Conservation (phyloP, 768 basidiomycete species). For the Leccinum sublutescens region DNA sequence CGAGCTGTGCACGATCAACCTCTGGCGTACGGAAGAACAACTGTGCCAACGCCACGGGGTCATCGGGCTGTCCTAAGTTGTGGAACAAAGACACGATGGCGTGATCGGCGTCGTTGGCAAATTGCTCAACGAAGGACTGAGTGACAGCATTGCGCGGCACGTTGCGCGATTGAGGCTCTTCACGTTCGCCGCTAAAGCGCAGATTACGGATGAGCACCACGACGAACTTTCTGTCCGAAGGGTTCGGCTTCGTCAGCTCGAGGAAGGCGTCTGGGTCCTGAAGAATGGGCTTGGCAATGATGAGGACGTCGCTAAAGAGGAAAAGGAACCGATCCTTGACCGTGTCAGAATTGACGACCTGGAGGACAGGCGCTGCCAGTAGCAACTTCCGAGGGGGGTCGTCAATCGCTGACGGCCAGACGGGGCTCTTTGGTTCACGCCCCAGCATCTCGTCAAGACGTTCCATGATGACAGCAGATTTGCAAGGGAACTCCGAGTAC, state of each 20-base stretch:
- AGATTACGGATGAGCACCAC: slow-evolving; percentile 76
- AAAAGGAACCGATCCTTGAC: slow-evolving; percentile 96
- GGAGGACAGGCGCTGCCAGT: slow-evolving; percentile 81
- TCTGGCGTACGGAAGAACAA: slow-evolving; percentile 80
- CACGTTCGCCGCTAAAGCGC: slow-evolving; percentile 67
- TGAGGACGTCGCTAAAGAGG: slow-evolving; percentile 93
- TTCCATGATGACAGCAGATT: slow-evolving; percentile 59
- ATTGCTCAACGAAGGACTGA: slow-evolving; percentile 73
- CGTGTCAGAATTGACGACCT: slow-evolving; percentile 91
- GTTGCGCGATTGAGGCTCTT: slow-evolving; percentile 51
- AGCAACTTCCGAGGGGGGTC: slow-evolving; percentile 86
- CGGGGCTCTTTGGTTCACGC: slow-evolving; percentile 54
- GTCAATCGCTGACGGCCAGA: slow-evolving; percentile 69
- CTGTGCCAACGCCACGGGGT: slow-evolving; percentile 74
- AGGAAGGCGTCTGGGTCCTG: slow-evolving; percentile 63
- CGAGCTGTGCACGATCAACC: slow-evolving; percentile 78
- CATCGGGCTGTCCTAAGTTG: slow-evolving; percentile 57
- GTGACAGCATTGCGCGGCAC: slow-evolving; percentile 60
- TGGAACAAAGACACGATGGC: slow-evolving; percentile 72
- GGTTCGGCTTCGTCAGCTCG: slow-evolving; percentile 54
- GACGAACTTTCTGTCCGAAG: slow-evolving; percentile 71
- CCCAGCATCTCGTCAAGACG: slow-evolving; percentile 70
- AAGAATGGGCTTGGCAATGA: slow-evolving; percentile 88
- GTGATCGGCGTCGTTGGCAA: slow-evolving; percentile 74
- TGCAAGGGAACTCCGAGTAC: slow-evolving; percentile 48